Evolutionary conservation across 306 rosid species (phyloP).

Genomic region (Sicyos baderoa): DNA sequence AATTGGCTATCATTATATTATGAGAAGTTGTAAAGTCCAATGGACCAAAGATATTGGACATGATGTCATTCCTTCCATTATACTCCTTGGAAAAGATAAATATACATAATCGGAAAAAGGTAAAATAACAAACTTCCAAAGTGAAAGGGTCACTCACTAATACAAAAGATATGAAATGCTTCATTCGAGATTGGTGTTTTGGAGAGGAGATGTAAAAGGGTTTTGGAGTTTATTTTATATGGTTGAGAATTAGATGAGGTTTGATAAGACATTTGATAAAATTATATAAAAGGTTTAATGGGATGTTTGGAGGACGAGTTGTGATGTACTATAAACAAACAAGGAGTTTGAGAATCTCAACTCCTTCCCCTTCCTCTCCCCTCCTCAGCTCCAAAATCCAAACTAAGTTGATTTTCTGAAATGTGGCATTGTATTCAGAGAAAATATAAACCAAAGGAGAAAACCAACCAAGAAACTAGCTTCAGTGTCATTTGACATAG

Average conservation of each 20-base stretch:
- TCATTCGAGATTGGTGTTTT: too few species aligned
- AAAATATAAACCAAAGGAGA: neutral
- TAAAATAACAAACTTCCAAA: neutral
- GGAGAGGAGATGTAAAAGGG: too few species aligned
- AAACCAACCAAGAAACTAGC: neutral
- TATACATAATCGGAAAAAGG: neutral
- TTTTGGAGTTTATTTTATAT: too few species aligned
- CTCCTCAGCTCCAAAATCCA: too few species aligned
- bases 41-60: neutral
- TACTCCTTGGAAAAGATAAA: neutral
- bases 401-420: neutral
- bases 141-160: neutral
- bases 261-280: too few species aligned
- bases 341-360: too few species aligned
- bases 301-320: too few species aligned
- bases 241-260: too few species aligned
- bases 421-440: neutral
- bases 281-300: too few species aligned
- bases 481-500: neutral
- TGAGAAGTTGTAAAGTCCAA: neutral
- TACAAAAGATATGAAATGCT: too few species aligned
- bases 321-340: too few species aligned
- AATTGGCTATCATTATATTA: neutral
- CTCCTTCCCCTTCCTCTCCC: too few species aligned
- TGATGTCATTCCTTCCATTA: neutral